These are phyloP conservation scores for Phytopythium sindhum DNA, from an alignment of 352 stramenopile species.

Conservation along the genomic window DNA sequence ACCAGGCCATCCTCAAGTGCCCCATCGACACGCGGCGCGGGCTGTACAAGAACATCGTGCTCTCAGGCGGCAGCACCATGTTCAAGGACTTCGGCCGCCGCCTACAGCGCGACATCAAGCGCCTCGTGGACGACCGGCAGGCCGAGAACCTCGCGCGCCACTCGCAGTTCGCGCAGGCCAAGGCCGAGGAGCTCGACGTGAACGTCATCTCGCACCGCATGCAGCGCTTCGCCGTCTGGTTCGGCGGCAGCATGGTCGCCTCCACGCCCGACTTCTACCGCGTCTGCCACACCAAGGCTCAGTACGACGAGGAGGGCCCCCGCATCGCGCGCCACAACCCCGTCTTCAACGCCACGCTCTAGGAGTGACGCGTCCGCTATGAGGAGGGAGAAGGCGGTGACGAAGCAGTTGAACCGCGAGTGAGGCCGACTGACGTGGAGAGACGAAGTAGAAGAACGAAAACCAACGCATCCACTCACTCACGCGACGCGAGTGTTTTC, in stretches of 20 bases:
- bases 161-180: conserved; percentile 61
- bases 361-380: conserved; percentile 14
- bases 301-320: conserved; percentile 96
- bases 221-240: conserved; percentile 95
- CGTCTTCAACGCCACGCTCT: conserved; percentile 94
- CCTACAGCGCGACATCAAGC: conserved; percentile 94
- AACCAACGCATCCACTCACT: background rate
- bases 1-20: conserved; percentile 94
- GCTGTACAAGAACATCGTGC: conserved; percentile 97
- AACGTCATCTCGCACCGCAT: conserved; percentile 95
- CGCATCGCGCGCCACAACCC: conserved; percentile 94
- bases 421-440: background rate
- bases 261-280: conserved; percentile 94
- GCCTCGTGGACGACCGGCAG: conserved; percentile 88
- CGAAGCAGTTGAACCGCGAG: background rate
- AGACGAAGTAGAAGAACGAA: background rate
- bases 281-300: conserved; percentile 95
- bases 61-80: conserved; percentile 95
- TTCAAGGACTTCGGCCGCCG: conserved; percentile 96
- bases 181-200: conserved; percentile 84
- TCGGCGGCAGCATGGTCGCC: conserved; percentile 92
- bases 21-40: conserved; percentile 93
- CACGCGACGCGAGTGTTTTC: background rate
- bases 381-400: background rate
- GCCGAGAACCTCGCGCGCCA: conserved; percentile 81